Conservation (phyloP, 345 rosid species). For the Eutrema heterophyllum region DNA sequence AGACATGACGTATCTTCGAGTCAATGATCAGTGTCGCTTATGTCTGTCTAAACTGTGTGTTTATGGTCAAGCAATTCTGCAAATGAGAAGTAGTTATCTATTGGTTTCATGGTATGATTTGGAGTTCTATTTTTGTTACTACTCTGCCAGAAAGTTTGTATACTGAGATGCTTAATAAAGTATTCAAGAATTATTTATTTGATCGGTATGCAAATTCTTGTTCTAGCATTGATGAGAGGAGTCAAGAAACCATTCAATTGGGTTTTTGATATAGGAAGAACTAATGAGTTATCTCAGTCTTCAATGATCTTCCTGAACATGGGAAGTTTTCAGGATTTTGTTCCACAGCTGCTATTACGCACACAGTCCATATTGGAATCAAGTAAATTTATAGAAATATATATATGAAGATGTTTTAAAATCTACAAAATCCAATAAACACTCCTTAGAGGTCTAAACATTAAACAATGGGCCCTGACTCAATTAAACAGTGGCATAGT, state of each 20-base stretch:
- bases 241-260: too few relatives aligned
- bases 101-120: not conserved
- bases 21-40: not conserved
- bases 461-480: not conserved
- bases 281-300: too few relatives aligned
- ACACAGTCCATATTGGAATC: not conserved
- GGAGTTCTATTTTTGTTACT: not conserved
- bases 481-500: not conserved
- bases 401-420: not conserved
- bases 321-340: too few relatives aligned
- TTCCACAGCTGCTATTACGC: too few relatives aligned
- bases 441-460: constrained; percentile 3
- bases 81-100: not conserved
- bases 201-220: not conserved
- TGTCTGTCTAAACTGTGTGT: not conserved
- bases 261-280: too few relatives aligned
- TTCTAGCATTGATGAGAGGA: not conserved
- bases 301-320: too few relatives aligned
- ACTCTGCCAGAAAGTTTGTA: not conserved
- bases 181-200: not conserved
- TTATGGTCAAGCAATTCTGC: not conserved
- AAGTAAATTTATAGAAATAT: not conserved
- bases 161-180: not conserved
- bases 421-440: constrained; percentile 16
- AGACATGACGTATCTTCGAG: not conserved